Evolutionary conservation across 2,329 filamentous ascomycete genomes (phyloP).

Genomic region (Xylaria multiplex): DNA sequence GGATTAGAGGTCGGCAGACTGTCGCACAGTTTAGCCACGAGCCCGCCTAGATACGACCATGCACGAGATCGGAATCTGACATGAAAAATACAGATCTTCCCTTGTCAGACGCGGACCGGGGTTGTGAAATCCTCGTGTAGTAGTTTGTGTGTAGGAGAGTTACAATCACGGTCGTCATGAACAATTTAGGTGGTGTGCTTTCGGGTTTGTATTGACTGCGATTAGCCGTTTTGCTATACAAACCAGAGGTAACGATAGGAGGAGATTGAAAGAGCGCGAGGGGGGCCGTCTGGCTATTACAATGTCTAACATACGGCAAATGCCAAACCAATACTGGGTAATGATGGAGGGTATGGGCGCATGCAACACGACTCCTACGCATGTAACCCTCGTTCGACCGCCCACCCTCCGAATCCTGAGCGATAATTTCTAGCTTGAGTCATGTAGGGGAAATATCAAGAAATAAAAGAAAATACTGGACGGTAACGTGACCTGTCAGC

Average conservation of each 20-base stretch:
- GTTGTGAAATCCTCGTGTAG: slow-evolving; percentile 30
- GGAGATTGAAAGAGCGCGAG: slow-evolving; percentile 15
- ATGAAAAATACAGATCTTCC: slow-evolving; percentile 41
- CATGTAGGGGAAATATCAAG: slow-evolving; percentile 2
- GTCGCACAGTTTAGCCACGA: slow-evolving; percentile 36
- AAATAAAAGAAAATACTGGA: slow-evolving; percentile 1
- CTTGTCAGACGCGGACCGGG: slow-evolving; percentile 35
- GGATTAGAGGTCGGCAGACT: slow-evolving; percentile 21
- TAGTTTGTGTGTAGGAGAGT: slow-evolving; percentile 12
- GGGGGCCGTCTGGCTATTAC: slow-evolving; percentile 28
- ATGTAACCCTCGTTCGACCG: slow-evolving; percentile 38
- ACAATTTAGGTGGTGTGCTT: slow-evolving; percentile 24
- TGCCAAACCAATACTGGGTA: slow-evolving; percentile 27
- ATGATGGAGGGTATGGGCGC: slow-evolving; percentile 21
- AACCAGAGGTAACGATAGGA: slow-evolving; percentile 19
- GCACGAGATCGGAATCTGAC: slow-evolving; percentile 44
- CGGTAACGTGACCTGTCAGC: slow-evolving; percentile 37
- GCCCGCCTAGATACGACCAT: slow-evolving; percentile 36
- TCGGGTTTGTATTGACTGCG: slow-evolving; percentile 30
- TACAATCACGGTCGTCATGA: slow-evolving; percentile 20
- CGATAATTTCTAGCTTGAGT: slow-evolving; percentile 22
- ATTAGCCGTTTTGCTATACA: slow-evolving; percentile 30
- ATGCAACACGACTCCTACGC: slow-evolving; percentile 29
- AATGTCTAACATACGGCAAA: slow-evolving; percentile 33
- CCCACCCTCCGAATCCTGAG: slow-evolving; percentile 15